Percentiles rank a stretch among this genome's conserved stretches.
phyloP scores from a whole-genome alignment of 179 eudicot species.

The Gypsophila paniculata region DNA sequence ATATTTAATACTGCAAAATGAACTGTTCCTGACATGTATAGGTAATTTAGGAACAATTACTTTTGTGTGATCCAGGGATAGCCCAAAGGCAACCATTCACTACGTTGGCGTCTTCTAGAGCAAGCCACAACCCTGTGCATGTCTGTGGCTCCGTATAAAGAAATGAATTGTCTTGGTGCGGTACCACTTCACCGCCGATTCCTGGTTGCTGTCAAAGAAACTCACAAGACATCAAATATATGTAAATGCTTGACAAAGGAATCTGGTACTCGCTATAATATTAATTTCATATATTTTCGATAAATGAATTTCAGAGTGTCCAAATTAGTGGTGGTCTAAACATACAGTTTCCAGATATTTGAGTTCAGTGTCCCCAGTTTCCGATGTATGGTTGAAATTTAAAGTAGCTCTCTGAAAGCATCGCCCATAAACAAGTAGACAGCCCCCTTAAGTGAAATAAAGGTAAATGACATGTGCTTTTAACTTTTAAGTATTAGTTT shows the following conservation, averaged over 20 bases:
- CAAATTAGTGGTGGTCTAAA: neutral
- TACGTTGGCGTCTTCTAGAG: constrained; percentile 81
- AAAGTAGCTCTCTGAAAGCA: neutral
- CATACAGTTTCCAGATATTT: neutral
- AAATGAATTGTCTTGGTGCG: constrained; percentile 97
- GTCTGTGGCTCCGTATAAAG: constrained; percentile 80
- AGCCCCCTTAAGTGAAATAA: neutral
- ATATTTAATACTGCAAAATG: too few relatives aligned
- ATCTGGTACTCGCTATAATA: neutral
- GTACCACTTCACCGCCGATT: constrained; percentile 97
- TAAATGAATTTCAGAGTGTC: neutral
- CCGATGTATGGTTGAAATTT: neutral
- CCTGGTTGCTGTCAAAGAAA: constrained; percentile 81
- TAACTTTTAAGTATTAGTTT: neutral
- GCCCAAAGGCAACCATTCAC: constrained; percentile 98
- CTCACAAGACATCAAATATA: neutral
- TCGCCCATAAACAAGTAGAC: neutral
- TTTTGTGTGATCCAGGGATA: constrained; percentile 90
- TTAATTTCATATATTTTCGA: neutral
- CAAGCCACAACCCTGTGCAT: constrained; percentile 97
- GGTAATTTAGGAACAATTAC: constrained; percentile 27
- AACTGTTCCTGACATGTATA: neutral
- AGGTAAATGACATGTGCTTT: neutral
- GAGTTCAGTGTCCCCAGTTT: neutral
- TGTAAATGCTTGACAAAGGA: neutral